Conservation (phyloP, 495 filamentous ascomycete species). For the Podospora sp. region DNA sequence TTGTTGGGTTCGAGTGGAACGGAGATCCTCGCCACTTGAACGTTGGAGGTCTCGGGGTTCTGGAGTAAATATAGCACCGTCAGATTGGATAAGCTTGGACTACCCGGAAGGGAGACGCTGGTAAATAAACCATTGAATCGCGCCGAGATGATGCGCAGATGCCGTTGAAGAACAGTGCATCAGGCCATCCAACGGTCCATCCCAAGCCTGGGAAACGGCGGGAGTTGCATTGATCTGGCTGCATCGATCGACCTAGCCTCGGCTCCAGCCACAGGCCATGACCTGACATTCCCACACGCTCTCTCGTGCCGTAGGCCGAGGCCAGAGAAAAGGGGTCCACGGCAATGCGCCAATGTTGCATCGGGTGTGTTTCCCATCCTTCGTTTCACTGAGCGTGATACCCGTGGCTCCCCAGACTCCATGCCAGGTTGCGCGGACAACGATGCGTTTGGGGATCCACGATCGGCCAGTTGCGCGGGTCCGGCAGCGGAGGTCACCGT, state of each 20-base stretch:
- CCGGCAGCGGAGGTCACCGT: not conserved
- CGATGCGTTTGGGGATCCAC: not conserved
- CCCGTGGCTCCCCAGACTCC: not conserved
- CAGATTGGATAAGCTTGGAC: not conserved
- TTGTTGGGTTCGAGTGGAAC: not conserved
- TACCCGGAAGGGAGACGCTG: not conserved
- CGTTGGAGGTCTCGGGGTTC: not conserved
- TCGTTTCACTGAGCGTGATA: not conserved
- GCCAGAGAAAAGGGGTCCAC: not conserved
- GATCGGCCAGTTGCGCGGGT: slow-evolving; percentile 8
- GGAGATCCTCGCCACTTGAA: not conserved
- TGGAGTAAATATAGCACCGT: not conserved
- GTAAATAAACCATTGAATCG: not conserved
- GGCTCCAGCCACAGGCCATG: not conserved
- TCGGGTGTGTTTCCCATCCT: not conserved
- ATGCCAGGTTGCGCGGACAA: not conserved
- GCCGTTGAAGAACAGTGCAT: too few species aligned
- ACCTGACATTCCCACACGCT: not conserved
- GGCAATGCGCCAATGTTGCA: not conserved
- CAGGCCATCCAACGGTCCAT: too few species aligned
- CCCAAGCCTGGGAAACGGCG: too few species aligned
- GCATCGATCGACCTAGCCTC: not conserved
- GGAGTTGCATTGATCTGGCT: not conserved
- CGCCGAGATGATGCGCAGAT: too few species aligned
- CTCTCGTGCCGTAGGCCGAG: not conserved